phyloP scores from a whole-genome alignment of 2,329 filamentous ascomycete species.

The Ilyonectria destructans region DNA sequence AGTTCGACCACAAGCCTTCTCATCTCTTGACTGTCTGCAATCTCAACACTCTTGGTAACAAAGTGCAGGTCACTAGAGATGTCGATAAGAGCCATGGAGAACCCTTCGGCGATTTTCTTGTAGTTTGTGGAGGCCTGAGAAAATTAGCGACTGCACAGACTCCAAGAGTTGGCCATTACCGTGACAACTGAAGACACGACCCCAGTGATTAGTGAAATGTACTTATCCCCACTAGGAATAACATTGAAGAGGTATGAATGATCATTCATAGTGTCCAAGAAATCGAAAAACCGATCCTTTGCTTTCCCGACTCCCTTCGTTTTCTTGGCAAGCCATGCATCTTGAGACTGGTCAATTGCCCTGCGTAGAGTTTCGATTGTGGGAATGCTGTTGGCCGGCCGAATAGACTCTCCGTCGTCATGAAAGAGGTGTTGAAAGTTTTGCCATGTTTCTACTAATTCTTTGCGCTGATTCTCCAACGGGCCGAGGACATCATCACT shows the following conservation, averaged over 20 bases:
- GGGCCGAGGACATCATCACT: background rate
- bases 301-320: conserved; percentile 1
- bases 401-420: background rate
- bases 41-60: conserved; percentile 1
- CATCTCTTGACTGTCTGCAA: conserved; percentile 5
- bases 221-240: conserved; percentile 8
- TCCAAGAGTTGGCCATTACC: background rate
- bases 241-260: conserved; percentile 8
- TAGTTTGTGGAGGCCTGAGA: background rate
- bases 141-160: too few relatives aligned
- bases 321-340: conserved; percentile 3
- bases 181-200: conserved; percentile 5
- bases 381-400: background rate
- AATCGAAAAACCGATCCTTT: conserved; percentile 4
- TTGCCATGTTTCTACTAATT: background rate
- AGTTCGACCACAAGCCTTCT: conserved; percentile 4
- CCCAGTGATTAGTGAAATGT: background rate
- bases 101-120: conserved; percentile 9
- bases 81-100: conserved; percentile 1
- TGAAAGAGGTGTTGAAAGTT: background rate
- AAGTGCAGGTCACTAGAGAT: background rate
- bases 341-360: conserved; percentile 4
- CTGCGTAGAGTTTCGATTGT: background rate
- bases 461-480: background rate
- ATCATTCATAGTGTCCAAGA: conserved; percentile 9